Percentiles rank a stretch among this genome's conserved stretches.
Evolutionary conservation across 2,329 filamentous ascomycete genomes (phyloP).

Genomic region (Erysiphe pulchra): DNA sequence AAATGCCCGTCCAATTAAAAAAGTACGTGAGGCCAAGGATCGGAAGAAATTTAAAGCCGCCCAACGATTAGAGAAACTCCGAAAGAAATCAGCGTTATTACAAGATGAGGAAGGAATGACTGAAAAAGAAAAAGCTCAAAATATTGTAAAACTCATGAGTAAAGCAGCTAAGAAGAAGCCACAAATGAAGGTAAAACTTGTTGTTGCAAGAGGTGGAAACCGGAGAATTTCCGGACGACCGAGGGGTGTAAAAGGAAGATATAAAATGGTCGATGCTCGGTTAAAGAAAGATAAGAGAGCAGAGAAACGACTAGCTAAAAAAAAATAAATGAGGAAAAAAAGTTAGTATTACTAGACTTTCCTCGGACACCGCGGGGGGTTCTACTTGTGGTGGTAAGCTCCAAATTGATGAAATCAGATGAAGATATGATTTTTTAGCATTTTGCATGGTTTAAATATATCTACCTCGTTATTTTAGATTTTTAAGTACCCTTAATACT

Average conservation of each 20-base stretch:
- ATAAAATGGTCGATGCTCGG: slow-evolving; percentile 86
- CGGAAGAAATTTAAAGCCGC: slow-evolving; percentile 93
- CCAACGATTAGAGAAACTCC: slow-evolving; percentile 73
- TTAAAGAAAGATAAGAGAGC: slow-evolving; percentile 92
- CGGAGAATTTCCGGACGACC: slow-evolving; percentile 67
- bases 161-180: slow-evolving; percentile 71
- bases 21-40: slow-evolving; percentile 87
- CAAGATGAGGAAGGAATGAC: slow-evolving; percentile 77
- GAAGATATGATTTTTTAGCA: too few species aligned
- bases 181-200: slow-evolving; percentile 57
- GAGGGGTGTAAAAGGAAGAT: slow-evolving; percentile 78
- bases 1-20: slow-evolving; percentile 95
- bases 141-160: slow-evolving; percentile 57
- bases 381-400: too few species aligned
- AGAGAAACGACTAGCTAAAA: slow-evolving; percentile 58
- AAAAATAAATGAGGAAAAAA: slow-evolving; percentile 26
- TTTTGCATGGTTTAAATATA: too few species aligned
- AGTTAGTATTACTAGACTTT: too few species aligned
- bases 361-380: too few species aligned
- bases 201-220: slow-evolving; percentile 69
- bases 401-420: too few species aligned
- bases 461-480: too few species aligned
- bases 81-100: slow-evolving; percentile 85
- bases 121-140: slow-evolving; percentile 83
- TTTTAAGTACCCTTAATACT: too few species aligned